phyloP scores from a whole-genome alignment of 495 filamentous ascomycete species.

The Halenospora varia region DNA sequence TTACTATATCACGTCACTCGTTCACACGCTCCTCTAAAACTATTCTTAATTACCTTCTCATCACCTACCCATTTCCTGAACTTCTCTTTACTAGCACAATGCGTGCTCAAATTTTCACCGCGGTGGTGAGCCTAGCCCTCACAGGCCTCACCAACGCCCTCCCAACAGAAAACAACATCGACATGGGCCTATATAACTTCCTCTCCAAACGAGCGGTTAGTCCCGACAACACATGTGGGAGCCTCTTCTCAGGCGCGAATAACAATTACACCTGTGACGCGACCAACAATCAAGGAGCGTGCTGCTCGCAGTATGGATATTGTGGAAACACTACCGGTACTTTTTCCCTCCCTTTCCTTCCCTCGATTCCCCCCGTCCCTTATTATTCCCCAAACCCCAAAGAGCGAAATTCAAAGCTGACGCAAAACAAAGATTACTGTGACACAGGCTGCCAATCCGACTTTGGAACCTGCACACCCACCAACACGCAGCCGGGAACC shows the following conservation, averaged over 20 bases:
- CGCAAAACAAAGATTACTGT: constrained; percentile 21
- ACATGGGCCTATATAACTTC: constrained; percentile 4
- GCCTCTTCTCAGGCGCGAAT: background rate
- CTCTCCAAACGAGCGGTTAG: constrained; percentile 9
- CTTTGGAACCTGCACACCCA: constrained; percentile 3
- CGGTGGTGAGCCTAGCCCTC: background rate
- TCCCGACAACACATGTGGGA: constrained; percentile 18
- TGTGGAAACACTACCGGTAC: constrained; percentile 19
- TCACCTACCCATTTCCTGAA: no score
- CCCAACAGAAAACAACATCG: constrained; percentile 4
- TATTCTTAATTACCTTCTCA: no score
- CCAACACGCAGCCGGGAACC: background rate
- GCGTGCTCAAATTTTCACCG: background rate
- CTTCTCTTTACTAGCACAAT: no score
- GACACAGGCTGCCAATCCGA: constrained; percentile 10
- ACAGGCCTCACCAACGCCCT: constrained; percentile 6
- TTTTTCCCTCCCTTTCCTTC: background rate
- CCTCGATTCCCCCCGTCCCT: background rate
- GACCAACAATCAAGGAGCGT: constrained; percentile 9
- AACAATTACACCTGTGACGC: constrained; percentile 18
- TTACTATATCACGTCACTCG: no score
- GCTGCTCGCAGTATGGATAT: constrained; percentile 19
- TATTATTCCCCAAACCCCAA: background rate
- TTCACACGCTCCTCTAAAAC: no score
- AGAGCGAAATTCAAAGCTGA: no score